A percentile compares a stretch with the other conserved stretches of the same genome.
phyloP scores from a whole-genome alignment of 2,329 filamentous ascomycete genomes.

The Trematosphaeria pertusa region DNA sequence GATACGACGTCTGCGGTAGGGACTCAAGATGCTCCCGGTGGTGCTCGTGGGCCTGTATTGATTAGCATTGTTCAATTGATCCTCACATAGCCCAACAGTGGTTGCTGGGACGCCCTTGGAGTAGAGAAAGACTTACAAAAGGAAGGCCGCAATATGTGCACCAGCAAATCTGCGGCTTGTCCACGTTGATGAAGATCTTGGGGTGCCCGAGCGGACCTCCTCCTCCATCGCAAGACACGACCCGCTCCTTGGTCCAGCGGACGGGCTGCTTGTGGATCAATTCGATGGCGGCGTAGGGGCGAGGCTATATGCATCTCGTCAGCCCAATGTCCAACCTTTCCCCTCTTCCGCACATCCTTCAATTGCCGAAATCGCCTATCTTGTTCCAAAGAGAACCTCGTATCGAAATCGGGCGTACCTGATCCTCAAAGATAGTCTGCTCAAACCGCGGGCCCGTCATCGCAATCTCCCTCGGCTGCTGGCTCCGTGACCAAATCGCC shows the following conservation, averaged over 20 bases:
- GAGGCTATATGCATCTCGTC: slow-evolving; percentile 67
- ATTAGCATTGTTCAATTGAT: slow-evolving; percentile 10
- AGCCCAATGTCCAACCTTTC: slow-evolving; percentile 19
- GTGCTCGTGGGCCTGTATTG: slow-evolving; percentile 81
- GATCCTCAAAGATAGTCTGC: slow-evolving; percentile 90
- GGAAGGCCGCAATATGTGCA: slow-evolving; percentile 95
- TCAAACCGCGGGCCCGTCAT: slow-evolving; percentile 97
- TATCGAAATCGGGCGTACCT: slow-evolving; percentile 74
- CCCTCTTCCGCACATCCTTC: no score
- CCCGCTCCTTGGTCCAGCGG: slow-evolving; percentile 81
- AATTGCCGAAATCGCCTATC: no score
- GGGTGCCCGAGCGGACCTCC: slow-evolving; percentile 91
- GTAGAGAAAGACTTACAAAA: slow-evolving; percentile 71
- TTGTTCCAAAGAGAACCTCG: no score
- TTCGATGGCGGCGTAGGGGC: slow-evolving; percentile 87
- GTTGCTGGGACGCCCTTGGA: not conserved
- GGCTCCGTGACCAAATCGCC: slow-evolving; percentile 83
- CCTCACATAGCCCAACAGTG: not conserved
- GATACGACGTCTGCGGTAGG: slow-evolving; percentile 80
- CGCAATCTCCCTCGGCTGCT: slow-evolving; percentile 78
- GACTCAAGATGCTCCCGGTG: slow-evolving; percentile 85
- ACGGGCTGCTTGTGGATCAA: slow-evolving; percentile 97
- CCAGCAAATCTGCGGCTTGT: slow-evolving; percentile 90
- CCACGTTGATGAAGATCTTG: slow-evolving; percentile 94
- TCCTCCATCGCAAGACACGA: slow-evolving; percentile 90